phyloP scores from a whole-genome alignment of 2,329 filamentous ascomycete species.

The Microsporum canis region DNA sequence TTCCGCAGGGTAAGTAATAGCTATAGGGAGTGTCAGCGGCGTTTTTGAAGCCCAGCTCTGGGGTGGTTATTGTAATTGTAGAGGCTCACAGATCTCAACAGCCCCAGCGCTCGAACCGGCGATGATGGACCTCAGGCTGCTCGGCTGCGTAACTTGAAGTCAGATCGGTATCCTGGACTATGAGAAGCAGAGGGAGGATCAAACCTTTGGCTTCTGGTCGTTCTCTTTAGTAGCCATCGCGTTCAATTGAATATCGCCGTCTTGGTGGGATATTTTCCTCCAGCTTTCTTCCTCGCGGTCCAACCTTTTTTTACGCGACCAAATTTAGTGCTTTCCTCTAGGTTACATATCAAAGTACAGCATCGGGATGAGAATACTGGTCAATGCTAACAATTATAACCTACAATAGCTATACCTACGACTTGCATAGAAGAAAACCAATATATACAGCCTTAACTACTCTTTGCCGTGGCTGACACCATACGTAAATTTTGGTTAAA shows the following conservation, averaged over 20 bases:
- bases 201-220: conserved; percentile 31
- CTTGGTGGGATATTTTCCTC: not conserved
- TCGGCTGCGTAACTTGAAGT: conserved; percentile 44
- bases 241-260: not conserved
- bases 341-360: too few species aligned
- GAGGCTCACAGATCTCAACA: conserved; percentile 69
- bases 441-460: too few species aligned
- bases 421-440: too few species aligned
- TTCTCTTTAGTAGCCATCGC: conserved; percentile 21
- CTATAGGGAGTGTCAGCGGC: conserved; percentile 32
- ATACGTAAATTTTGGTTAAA: not conserved
- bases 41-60: not conserved
- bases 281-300: not conserved
- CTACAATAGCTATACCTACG: too few species aligned
- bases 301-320: not conserved
- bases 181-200: conserved; percentile 2
- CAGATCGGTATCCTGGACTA: not conserved
- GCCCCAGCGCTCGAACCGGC: conserved; percentile 90
- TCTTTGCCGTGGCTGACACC: too few species aligned
- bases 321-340: not conserved
- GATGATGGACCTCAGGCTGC: conserved; percentile 74
- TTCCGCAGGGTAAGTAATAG: conserved; percentile 90
- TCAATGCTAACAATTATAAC: too few species aligned
- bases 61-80: not conserved
- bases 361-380: too few species aligned